Evolutionary conservation across 2,329 filamentous ascomycete genomes (phyloP).

Genomic region (Aspergillus proliferans): DNA sequence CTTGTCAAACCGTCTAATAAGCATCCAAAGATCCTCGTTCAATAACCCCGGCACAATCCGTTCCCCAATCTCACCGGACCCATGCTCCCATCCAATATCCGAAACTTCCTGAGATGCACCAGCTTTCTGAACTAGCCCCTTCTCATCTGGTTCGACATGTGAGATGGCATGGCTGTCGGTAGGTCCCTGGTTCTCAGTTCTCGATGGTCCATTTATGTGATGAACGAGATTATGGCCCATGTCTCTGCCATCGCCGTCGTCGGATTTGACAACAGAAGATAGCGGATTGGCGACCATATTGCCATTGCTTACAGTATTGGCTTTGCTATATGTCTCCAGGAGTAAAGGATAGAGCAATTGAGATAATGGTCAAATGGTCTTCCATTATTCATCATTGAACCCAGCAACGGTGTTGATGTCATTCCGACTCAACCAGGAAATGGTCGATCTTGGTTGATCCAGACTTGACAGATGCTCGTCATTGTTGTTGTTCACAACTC

Average conservation of each 20-base stretch:
- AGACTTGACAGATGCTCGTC: no score
- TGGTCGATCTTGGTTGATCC: no score
- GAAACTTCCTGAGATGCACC: conserved; percentile 8
- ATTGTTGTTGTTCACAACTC: no score
- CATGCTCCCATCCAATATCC: conserved; percentile 16
- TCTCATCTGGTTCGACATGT: conserved; percentile 14
- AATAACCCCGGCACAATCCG: conserved; percentile 60
- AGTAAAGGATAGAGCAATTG: no score
- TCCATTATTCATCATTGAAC: not conserved
- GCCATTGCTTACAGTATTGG: not conserved
- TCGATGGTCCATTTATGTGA: not conserved
- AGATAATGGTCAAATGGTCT: no score
- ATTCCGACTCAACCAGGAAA: not conserved
- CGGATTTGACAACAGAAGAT: not conserved
- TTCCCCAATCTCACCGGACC: conserved; percentile 11
- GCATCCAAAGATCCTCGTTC: conserved; percentile 68
- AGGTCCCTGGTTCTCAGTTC: conserved; percentile 6
- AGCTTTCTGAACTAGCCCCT: conserved; percentile 12
- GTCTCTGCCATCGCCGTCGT: not conserved
- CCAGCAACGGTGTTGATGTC: not conserved
- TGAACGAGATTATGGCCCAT: not conserved
- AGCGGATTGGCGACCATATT: not conserved
- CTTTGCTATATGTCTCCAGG: no score
- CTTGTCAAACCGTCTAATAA: conserved; percentile 59
- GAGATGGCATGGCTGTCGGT: conserved; percentile 21